These are phyloP conservation scores for Hippophae gyantsensis DNA, from an alignment of 306 rosid genomes.

Conservation along the genomic window DNA sequence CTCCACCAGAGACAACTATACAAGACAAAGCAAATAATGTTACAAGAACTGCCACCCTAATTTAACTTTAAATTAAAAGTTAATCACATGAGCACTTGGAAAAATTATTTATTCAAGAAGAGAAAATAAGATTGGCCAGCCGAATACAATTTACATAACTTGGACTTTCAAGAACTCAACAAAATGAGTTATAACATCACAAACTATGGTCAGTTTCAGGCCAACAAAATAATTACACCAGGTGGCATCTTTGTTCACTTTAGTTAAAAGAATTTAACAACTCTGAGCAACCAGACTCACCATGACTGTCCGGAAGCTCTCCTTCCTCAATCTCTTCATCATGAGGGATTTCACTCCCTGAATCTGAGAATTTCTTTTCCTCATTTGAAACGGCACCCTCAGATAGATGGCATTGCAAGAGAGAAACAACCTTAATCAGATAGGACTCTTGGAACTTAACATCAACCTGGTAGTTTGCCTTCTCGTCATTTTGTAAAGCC, in stretches of 20 bases:
- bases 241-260: constrained; percentile 7
- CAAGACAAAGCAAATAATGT: constrained; percentile 14
- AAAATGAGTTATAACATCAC: too few species aligned
- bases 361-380: constrained; percentile 35
- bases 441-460: constrained; percentile 96
- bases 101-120: too few species aligned
- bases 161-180: too few species aligned
- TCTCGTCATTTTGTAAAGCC: constrained; percentile 96
- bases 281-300: constrained; percentile 41
- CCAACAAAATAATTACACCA: not conserved
- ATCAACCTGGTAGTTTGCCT: constrained; percentile 96
- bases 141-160: too few species aligned
- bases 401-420: constrained; percentile 77
- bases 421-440: constrained; percentile 66
- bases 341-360: constrained; percentile 23
- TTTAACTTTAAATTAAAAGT: constrained; percentile 11
- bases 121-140: too few species aligned
- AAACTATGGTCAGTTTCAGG: too few species aligned
- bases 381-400: constrained; percentile 84
- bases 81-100: too few species aligned
- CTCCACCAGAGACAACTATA: constrained; percentile 92
- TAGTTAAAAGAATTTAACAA: constrained; percentile 10
- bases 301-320: constrained; percentile 94
- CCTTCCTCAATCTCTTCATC: constrained; percentile 87
- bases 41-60: constrained; percentile 22